Percentiles rank a stretch among this genome's conserved stretches.
phyloP scores from a whole-genome alignment of 1,284 basidiomycete genomes.

The Malassezia psittaci region DNA sequence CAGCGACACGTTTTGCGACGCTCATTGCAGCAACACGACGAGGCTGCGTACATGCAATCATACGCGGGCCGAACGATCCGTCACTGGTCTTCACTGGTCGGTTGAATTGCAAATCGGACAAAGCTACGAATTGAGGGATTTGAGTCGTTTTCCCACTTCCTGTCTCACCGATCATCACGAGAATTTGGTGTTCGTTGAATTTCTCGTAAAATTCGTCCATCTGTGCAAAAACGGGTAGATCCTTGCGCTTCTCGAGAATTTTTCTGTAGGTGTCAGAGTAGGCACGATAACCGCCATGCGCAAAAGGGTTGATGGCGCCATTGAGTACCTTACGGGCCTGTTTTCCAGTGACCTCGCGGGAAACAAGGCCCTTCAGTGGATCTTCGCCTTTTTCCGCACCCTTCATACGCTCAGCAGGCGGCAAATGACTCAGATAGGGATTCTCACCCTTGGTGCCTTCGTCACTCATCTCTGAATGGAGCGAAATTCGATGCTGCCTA shows the following conservation, averaged over 20 bases:
- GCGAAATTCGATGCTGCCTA: no score
- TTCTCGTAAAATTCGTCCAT: constrained; percentile 84
- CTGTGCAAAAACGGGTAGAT: constrained; percentile 80
- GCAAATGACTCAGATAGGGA: constrained; percentile 34
- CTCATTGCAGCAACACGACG: constrained; percentile 95
- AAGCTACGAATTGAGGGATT: constrained; percentile 95
- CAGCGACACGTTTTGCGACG: constrained; percentile 94
- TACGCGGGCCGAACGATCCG: constrained; percentile 59
- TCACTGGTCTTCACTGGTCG: constrained; percentile 29
- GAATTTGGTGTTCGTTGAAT: constrained; percentile 78
- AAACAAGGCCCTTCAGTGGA: constrained; percentile 67
- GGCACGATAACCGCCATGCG: constrained; percentile 51
- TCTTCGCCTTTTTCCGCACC: constrained; percentile 24
- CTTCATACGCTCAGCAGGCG: constrained; percentile 11
- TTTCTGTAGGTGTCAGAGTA: constrained; percentile 72
- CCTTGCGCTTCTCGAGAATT: constrained; percentile 72
- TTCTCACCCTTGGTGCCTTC: constrained; percentile 19
- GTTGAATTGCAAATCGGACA: constrained; percentile 75
- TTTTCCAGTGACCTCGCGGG: constrained; percentile 62
- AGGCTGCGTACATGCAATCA: constrained; percentile 95
- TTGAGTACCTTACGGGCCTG: constrained; percentile 68
- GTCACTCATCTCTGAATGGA: no score
- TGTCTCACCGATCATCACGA: constrained; percentile 94
- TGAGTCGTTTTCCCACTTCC: constrained; percentile 98
- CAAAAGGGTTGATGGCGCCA: constrained; percentile 75